Percentiles rank a stretch among this genome's conserved stretches.
Evolutionary conservation across 2,329 filamentous ascomycete genomes (phyloP).

Genomic region (Mycogone perniciosa): DNA sequence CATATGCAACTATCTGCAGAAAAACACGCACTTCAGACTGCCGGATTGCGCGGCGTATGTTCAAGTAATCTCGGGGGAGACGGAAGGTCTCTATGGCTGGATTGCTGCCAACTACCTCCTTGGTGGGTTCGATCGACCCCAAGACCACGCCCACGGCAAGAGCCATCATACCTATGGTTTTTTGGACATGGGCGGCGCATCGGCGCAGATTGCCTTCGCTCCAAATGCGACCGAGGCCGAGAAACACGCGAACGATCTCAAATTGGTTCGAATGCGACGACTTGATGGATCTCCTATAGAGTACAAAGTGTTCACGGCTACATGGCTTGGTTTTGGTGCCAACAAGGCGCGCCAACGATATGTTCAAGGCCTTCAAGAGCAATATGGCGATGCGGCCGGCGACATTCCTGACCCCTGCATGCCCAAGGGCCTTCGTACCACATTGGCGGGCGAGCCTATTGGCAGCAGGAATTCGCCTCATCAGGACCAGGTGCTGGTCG

Average conservation of each 20-base stretch:
- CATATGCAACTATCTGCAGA: constrained; percentile 75
- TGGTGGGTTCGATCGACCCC: constrained; percentile 76
- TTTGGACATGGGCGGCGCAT: constrained; percentile 96
- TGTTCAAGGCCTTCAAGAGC: constrained; percentile 66
- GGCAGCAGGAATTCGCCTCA: constrained; percentile 29
- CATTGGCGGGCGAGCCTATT: constrained; percentile 58
- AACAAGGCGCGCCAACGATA: constrained; percentile 86
- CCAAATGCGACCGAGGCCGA: constrained; percentile 86
- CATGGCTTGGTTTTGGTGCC: constrained; percentile 96
- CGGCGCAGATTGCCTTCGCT: constrained; percentile 95
- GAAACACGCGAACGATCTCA: constrained; percentile 85
- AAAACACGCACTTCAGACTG: constrained; percentile 72
- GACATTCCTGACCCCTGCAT: constrained; percentile 90
- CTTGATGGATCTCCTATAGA: constrained; percentile 72
- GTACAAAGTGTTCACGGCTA: constrained; percentile 88
- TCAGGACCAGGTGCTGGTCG: constrained; percentile 56
- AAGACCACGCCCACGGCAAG: constrained; percentile 73
- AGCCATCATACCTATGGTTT: constrained; percentile 94
- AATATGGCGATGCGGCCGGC: constrained; percentile 49
- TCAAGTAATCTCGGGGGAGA: constrained; percentile 91
- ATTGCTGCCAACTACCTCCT: constrained; percentile 93
- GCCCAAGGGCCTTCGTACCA: constrained; percentile 68
- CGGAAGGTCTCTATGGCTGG: constrained; percentile 95
- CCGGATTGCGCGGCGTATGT: constrained; percentile 88
- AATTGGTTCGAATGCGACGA: constrained; percentile 75